Percentiles rank a stretch among this genome's conserved stretches.
Conservation (phyloP, 441 rosid species). For the Corymbia citriodora region DNA sequence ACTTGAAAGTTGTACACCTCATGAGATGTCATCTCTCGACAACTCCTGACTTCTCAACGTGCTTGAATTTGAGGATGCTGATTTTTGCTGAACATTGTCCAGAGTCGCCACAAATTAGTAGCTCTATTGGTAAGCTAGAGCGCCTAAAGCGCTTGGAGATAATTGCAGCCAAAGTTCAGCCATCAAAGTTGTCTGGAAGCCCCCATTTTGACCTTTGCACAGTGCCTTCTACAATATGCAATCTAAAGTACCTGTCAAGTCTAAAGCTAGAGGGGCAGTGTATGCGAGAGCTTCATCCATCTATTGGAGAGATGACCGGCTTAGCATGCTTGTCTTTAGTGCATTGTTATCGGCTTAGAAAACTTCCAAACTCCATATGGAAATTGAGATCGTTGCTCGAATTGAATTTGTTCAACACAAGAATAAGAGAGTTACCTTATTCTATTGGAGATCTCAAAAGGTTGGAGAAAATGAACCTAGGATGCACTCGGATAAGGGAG, state of each 20-base stretch:
- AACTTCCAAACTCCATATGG: no score
- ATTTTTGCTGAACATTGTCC: not conserved
- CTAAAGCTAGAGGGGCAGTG: not conserved
- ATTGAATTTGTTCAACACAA: no score
- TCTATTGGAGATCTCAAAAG: no score
- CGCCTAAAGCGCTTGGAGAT: not conserved
- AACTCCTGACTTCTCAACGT: not conserved
- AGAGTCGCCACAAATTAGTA: not conserved
- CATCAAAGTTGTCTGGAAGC: fast-evolving
- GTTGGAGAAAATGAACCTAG: no score
- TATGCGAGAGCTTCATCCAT: not conserved
- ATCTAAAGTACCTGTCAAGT: fast-evolving
- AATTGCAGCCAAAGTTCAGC: fast-evolving
- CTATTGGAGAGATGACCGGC: not conserved
- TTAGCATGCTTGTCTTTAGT: not conserved
- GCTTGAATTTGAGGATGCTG: not conserved
- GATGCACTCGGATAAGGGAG: no score
- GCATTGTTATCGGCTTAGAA: not conserved
- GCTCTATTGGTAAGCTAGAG: not conserved
- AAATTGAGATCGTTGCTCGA: no score
- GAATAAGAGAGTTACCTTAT: no score
- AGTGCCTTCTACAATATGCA: not conserved
- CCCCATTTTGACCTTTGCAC: not conserved
- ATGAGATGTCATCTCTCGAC: not conserved
- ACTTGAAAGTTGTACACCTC: not conserved